phyloP scores from a whole-genome alignment of 495 filamentous ascomycete species.

The Saxophila tyrrhenica region DNA sequence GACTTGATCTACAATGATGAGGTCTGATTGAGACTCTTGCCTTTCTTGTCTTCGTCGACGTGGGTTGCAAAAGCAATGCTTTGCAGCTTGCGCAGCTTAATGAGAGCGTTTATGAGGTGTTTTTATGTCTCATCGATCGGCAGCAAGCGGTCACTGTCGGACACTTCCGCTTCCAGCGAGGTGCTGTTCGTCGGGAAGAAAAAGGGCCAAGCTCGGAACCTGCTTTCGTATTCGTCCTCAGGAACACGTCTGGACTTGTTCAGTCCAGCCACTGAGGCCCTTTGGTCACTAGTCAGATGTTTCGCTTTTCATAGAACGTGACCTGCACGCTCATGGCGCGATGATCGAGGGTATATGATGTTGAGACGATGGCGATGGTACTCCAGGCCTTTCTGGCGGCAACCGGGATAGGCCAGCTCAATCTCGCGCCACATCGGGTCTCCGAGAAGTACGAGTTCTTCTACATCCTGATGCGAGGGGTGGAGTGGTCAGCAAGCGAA shows the following conservation, averaged over 20 bases:
- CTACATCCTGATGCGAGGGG: not conserved
- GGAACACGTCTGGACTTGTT: not conserved
- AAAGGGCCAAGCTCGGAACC: not conserved
- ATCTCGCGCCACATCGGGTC: constrained; percentile 24
- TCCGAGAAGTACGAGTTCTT: constrained; percentile 3
- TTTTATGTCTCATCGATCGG: not conserved
- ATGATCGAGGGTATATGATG: too few relatives aligned
- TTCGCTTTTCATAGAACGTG: too few relatives aligned
- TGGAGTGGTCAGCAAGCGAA: too few relatives aligned
- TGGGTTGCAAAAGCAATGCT: not conserved
- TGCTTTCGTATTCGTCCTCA: not conserved
- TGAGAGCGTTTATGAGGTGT: not conserved
- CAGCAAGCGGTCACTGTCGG: too few relatives aligned
- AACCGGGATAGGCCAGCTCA: constrained; percentile 11
- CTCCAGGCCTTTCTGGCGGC: not conserved
- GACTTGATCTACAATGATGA: not conserved
- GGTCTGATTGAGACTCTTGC: not conserved
- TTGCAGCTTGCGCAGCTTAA: not conserved
- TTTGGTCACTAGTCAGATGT: too few relatives aligned
- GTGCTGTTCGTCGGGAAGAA: not conserved
- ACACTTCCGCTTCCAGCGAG: too few relatives aligned
- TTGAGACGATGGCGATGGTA: too few relatives aligned
- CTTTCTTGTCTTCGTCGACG: not conserved
- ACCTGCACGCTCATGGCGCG: too few relatives aligned
- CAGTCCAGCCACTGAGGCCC: not conserved